phyloP scores from a whole-genome alignment of 345 rosid genomes.

The Mercurialis annua region DNA sequence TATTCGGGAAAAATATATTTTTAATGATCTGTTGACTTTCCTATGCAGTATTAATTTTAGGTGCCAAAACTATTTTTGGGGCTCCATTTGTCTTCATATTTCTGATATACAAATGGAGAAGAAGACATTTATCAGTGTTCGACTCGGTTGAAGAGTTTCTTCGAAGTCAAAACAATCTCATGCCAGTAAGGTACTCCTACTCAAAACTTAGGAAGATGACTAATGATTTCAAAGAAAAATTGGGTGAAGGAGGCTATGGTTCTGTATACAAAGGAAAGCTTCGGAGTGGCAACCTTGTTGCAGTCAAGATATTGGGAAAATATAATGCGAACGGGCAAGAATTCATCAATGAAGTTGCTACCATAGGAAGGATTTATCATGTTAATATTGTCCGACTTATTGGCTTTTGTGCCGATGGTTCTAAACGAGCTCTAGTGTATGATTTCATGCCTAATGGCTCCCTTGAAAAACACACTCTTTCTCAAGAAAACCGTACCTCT shows the following conservation, averaged over 20 bases:
- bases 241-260: conserved; percentile 15
- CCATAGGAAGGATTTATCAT: conserved; percentile 17
- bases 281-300: conserved; percentile 3
- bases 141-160: conserved; percentile 14
- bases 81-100: not conserved
- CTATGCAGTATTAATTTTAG: not conserved
- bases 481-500: not conserved
- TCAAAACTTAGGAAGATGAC: conserved; percentile 11
- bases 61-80: not conserved
- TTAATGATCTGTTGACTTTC: not conserved
- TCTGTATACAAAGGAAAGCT: conserved; percentile 14
- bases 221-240: conserved; percentile 11
- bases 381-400: conserved; percentile 8
- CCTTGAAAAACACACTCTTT: conserved; percentile 5
- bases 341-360: conserved; percentile 9
- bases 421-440: conserved; percentile 1
- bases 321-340: conserved; percentile 9
- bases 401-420: conserved; percentile 8
- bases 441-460: conserved; percentile 21
- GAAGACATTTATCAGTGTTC: conserved; percentile 16
- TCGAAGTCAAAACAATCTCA: conserved; percentile 1
- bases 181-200: conserved; percentile 15
- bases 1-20: not conserved
- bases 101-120: conserved; percentile 12
- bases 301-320: conserved; percentile 8